phyloP scores from a whole-genome alignment of 768 basidiomycete species.

The Chalciporus chontae region DNA sequence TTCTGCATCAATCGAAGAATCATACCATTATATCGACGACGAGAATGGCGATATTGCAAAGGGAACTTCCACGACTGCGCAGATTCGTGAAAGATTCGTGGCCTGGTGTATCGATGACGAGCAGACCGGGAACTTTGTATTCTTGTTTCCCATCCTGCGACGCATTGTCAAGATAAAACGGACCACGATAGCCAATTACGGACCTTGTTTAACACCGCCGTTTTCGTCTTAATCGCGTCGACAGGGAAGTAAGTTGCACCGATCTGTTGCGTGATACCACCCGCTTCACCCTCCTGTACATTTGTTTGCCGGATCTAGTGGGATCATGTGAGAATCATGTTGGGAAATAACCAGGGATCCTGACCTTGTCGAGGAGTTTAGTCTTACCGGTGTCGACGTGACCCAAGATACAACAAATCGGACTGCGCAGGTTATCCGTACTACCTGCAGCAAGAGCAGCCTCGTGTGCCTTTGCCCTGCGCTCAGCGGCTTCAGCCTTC shows the following conservation, averaged over 20 bases:
- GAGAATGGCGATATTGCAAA: constrained; percentile 98
- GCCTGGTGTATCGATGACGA: constrained; percentile 97
- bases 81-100: constrained; percentile 99
- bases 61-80: constrained; percentile 90
- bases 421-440: constrained; percentile 89
- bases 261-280: constrained; percentile 99
- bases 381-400: constrained; percentile 99
- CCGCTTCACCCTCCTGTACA: constrained; percentile 98
- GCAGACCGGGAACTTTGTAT: constrained; percentile 94
- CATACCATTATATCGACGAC: constrained; percentile 96
- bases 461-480: constrained; percentile 75
- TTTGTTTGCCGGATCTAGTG: constrained; percentile 96
- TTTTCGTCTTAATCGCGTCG: constrained; percentile 91
- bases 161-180: constrained; percentile 7
- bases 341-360: constrained; percentile 13
- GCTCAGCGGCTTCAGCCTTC: constrained; percentile 83
- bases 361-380: constrained; percentile 91
- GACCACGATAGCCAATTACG: constrained; percentile 9
- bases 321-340: constrained; percentile 3
- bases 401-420: constrained; percentile 98
- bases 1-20: not conserved
- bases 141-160: constrained; percentile 73
- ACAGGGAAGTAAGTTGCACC: constrained; percentile 99
- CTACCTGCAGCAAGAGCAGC: constrained; percentile 81
- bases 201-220: constrained; percentile 87